Base-by-base conservation (phyloP, 2,329 filamentous ascomycete genomes). In the Cercospora zeina region DNA sequence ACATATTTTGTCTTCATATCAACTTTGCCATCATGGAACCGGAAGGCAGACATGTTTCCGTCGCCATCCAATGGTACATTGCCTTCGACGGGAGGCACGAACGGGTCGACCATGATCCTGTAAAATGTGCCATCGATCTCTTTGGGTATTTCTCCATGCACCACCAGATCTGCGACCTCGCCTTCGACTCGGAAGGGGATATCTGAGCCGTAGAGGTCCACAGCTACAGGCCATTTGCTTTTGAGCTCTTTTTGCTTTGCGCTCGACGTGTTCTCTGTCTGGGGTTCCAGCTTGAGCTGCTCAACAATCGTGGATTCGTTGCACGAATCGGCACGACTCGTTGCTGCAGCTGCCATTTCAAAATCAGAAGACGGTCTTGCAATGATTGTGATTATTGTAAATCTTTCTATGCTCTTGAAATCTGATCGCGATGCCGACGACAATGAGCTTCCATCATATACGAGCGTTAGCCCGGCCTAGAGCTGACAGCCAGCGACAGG, bases 11-110 rank as follows among this genome's bases (percentile, higher is more conserved):
- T 77, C 61, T 75, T 77, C 66, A 80, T 77, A 62, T 78, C 73
- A 1, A 77, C 77, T 61, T 76, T 75, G 1, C 77, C 78, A 55
- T 77, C 67, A 19, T 77, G 70, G 57, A 80, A 78, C 0, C 71
- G 71, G 54, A 80, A 77, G 0, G 77, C 77, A 1, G 77, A 77
- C 9, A 80, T 75, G 16, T 73, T 76, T 0, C 78, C 78, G 58
- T 80, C 78, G 36, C 78, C 78, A 58, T 79, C 78, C 70, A 80
- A 77, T 50, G 78, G 78, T n/a, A 79, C 80, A 63, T 86, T 83
- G 82, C 80, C 68, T 83, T 82, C 65, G 81, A 68, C 1, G 80
- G 83, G n/a, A 81, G 83, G 69, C 81, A 85, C 30, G 78, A 77
- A 67, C 80, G 78, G 80, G 68, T 84, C 82, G 14, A 81, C 80